Evolutionary conservation across 148 eudicot genomes (phyloP), one percentile per base, ranked within the genome.

Genomic region (Vaccinium vitisidaea): DNA sequence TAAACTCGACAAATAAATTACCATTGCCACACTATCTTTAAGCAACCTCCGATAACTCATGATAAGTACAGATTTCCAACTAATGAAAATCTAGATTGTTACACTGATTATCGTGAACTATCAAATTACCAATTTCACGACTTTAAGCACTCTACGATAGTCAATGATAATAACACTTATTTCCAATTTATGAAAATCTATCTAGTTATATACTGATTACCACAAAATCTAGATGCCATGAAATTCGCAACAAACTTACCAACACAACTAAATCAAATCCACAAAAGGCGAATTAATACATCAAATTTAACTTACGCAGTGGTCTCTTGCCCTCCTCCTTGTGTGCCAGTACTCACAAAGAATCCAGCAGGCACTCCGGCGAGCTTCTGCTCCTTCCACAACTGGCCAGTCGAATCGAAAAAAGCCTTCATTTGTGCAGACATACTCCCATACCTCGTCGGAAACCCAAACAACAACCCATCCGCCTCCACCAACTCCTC

Each of bases 241-340:
- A 30, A 6, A 19, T 19, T 79, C 19, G 18, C 0, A 4, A 16
- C 46, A 2, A 54, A 30, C 16, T 25, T n/a, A 50, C 46, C 16
- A 65, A 18, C 27, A 8, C 71, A 49, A 14, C 36, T 25, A 50
- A 43, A 43, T 43, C 46, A 5, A 43, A 43, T 5, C 6, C 46
- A 43, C 46, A 43, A 43, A 43, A 43, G 46, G 46, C 0, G 6
- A 43, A 43, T 43, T 43, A 5, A 43, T 5, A 1, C 46, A 83
- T 15, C 6, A 8, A 52, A 23, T 14, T 36, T 61, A 46, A 81
- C 98, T 94, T 87, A 96, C 98, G 96, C 96, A 36, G 98, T 93
- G 7, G 98, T 94, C 88, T 96, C 98, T 83, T 96, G 98, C 2
- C 98, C 98, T 10, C 98, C 98, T 25, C 98, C 98, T 81, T 96